Conservation (phyloP, 192 early-diverging fungal species). For the Entomortierella chlamydospora region DNA sequence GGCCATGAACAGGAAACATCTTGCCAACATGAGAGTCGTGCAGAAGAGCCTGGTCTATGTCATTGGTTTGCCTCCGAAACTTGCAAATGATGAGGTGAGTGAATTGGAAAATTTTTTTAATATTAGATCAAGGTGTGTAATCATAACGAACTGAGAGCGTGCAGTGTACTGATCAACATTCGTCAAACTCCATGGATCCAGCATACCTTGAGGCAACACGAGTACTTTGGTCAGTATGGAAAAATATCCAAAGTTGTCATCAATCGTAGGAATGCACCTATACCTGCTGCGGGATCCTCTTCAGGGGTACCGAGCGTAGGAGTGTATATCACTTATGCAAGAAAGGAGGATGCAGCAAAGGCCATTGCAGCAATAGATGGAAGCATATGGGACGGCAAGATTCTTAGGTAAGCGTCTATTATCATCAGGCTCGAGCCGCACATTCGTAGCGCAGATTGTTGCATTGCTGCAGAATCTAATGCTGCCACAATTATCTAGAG, state of each 20-base stretch:
- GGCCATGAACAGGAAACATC: slow-evolving; percentile 78
- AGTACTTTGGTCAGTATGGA: slow-evolving; percentile 99
- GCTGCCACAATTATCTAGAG: slow-evolving; percentile 61
- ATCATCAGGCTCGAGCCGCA: not conserved
- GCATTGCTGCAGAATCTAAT: not conserved
- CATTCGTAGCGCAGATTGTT: slow-evolving; percentile 6
- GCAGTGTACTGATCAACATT: no score
- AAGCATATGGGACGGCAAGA: slow-evolving; percentile 85
- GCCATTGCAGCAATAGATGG: slow-evolving; percentile 97
- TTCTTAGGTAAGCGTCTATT: slow-evolving; percentile 73
- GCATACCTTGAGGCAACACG: slow-evolving; percentile 80
- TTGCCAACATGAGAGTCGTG: slow-evolving; percentile 93
- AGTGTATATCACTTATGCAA: slow-evolving; percentile 92
- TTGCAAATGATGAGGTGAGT: slow-evolving; percentile 89
- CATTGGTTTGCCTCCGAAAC: slow-evolving; percentile 87
- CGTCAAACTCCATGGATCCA: not conserved
- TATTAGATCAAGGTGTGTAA: no score
- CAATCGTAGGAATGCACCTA: slow-evolving; percentile 77
- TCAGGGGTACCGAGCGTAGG: slow-evolving; percentile 73
- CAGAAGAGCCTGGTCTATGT: slow-evolving; percentile 99
- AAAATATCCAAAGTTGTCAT: slow-evolving; percentile 94
- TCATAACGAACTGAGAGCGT: no score
- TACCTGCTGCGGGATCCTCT: slow-evolving; percentile 26
- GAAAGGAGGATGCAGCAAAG: slow-evolving; percentile 92
- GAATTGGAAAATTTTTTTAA: no score